Conservation (phyloP, 441 rosid genomes). For the Mallotus japonicus region DNA sequence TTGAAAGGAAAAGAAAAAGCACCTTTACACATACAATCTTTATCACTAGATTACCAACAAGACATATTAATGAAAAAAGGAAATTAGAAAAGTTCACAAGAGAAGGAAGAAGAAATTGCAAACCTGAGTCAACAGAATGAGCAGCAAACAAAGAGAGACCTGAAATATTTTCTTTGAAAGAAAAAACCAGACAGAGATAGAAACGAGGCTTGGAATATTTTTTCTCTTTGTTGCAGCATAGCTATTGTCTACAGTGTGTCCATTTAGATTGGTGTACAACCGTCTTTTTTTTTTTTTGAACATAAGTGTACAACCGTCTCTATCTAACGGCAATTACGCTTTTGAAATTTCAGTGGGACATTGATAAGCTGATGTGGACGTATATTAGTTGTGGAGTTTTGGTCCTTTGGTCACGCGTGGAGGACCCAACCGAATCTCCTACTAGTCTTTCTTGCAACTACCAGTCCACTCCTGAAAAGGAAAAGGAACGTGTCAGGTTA, state of each 20-base stretch:
- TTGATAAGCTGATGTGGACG: not conserved
- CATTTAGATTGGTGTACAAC: no score
- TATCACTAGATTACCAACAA: not conserved
- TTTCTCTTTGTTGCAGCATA: no score
- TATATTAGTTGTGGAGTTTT: not conserved
- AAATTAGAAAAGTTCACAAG: not conserved
- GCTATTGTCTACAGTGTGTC: not conserved
- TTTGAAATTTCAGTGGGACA: not conserved
- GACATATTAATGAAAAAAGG: not conserved
- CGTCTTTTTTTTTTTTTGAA: no score
- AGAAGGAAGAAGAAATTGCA: not conserved
- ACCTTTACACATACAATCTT: not conserved
- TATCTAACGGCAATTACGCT: not conserved
- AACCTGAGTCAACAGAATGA: not conserved
- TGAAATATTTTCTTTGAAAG: not conserved
- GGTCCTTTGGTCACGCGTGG: not conserved
- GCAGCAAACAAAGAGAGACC: not conserved
- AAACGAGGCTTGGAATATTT: not conserved
- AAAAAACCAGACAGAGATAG: no score
- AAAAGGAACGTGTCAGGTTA: no score
- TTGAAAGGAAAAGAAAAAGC: not conserved
- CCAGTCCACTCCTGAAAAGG: slow-evolving; percentile 7
- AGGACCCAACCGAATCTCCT: not conserved
- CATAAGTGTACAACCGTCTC: not conserved
- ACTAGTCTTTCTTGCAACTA: not conserved